Percentiles rank a stretch among this genome's conserved stretches.
These are phyloP conservation scores for Colletotrichum filicis DNA, from an alignment of 2,329 filamentous ascomycete genomes.

Conservation along the genomic window DNA sequence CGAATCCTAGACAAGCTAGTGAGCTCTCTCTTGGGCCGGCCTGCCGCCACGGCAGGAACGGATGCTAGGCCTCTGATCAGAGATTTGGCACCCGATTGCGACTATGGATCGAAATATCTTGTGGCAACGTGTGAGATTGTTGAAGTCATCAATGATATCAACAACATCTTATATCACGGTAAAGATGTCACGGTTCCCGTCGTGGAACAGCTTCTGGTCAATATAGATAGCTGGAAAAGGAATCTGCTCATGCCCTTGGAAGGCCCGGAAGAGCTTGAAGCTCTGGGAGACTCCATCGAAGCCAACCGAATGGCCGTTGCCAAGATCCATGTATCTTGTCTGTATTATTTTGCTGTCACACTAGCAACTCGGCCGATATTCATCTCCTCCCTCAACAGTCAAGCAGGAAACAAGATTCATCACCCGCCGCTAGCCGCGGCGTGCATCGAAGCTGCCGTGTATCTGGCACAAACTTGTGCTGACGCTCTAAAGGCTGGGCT, in stretches of 20 bases:
- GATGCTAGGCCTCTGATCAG: neutral
- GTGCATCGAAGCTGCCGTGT: neutral
- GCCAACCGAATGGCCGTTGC: conserved; percentile 50
- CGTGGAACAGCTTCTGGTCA: neutral
- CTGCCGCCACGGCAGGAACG: conserved; percentile 41
- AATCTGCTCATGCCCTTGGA: neutral
- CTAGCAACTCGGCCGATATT: conserved; percentile 58
- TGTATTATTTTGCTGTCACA: conserved; percentile 70
- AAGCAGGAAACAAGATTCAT: neutral
- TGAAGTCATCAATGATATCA: neutral
- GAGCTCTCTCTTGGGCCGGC: conserved; percentile 50
- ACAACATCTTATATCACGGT: neutral
- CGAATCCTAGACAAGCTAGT: conserved; percentile 51
- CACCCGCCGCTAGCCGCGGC: neutral
- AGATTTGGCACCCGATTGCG: neutral
- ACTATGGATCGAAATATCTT: neutral
- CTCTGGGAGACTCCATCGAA: neutral
- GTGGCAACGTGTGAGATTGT: neutral
- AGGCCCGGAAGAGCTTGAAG: neutral
- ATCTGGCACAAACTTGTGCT: neutral
- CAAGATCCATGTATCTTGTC: conserved; percentile 65
- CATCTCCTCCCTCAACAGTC: neutral
- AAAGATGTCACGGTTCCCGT: neutral
- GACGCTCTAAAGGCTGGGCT: neutral
- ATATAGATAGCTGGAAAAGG: neutral